phyloP scores from a whole-genome alignment of 805 yeast genomes.

The Starmerella powellii region DNA sequence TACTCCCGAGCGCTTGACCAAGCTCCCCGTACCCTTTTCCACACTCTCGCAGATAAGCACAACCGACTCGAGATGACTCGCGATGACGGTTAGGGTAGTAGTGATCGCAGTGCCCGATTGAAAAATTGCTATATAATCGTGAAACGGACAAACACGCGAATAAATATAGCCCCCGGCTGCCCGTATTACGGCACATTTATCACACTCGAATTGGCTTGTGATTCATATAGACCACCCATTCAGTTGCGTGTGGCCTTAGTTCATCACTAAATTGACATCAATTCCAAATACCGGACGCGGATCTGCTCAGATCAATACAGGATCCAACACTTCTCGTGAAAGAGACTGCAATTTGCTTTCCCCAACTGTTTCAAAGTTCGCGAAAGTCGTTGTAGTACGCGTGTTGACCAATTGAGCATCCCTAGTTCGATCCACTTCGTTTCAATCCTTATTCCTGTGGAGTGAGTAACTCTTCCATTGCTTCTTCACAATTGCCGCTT shows the following conservation, averaged over 20 bases:
- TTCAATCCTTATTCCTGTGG: no score
- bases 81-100: slow-evolving; percentile 6
- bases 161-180: not conserved
- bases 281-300: slow-evolving; percentile 1
- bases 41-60: slow-evolving; percentile 12
- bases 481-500: slow-evolving; percentile 8
- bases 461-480: not conserved
- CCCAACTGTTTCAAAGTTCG: no score
- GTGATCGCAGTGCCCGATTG: slow-evolving; percentile 2
- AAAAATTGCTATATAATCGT: slow-evolving; percentile 18
- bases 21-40: slow-evolving; percentile 7
- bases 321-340: not conserved
- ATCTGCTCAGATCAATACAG: not conserved
- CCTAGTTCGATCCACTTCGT: no score
- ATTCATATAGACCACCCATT: slow-evolving; percentile 15
- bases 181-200: not conserved
- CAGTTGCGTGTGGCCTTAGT: slow-evolving; percentile 14
- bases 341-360: no score
- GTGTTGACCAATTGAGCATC: not conserved
- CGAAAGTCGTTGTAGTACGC: not conserved
- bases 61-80: slow-evolving; percentile 21
- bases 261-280: slow-evolving; percentile 4
- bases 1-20: not conserved
- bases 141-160: slow-evolving; percentile 2
- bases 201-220: not conserved